Conservation (phyloP, 2,329 filamentous ascomycete species). For the Gnomoniopsis sp. region DNA sequence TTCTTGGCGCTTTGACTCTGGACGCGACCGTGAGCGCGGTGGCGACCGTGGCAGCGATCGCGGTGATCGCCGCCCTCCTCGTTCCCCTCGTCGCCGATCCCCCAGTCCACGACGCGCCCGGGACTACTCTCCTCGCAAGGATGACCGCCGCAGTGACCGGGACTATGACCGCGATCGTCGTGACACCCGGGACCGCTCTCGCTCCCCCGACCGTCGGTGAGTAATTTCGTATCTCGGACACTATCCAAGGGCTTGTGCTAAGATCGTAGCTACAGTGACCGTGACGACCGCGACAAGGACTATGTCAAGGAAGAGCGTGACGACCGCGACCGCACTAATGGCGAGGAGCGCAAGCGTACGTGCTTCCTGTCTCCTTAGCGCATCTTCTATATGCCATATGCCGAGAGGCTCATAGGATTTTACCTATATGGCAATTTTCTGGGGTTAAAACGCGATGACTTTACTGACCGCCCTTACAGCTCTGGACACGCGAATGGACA, state of each 20-base stretch:
- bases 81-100: conserved; percentile 64
- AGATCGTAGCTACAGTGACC: conserved; percentile 34
- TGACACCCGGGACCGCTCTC: conserved; percentile 69
- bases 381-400: background rate
- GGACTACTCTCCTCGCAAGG: conserved; percentile 84
- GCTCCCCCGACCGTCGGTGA: conserved; percentile 64
- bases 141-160: conserved; percentile 77
- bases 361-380: conserved; percentile 25
- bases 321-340: conserved; percentile 74
- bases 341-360: conserved; percentile 86
- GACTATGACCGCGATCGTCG: conserved; percentile 74
- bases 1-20: conserved; percentile 96
- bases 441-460: background rate
- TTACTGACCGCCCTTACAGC: conserved; percentile 30
- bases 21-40: conserved; percentile 66
- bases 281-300: conserved; percentile 49
- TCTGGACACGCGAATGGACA: conserved; percentile 76
- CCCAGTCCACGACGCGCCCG: conserved; percentile 71
- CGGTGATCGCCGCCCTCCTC: conserved; percentile 41
- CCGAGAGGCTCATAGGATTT: background rate
- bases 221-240: conserved; percentile 18
- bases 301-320: conserved; percentile 60
- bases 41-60: conserved; percentile 3
- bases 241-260: conserved; percentile 42
- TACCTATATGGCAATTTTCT: background rate